Conservation (phyloP, 1,284 basidiomycete species). For the Rhodotorula sp. region DNA sequence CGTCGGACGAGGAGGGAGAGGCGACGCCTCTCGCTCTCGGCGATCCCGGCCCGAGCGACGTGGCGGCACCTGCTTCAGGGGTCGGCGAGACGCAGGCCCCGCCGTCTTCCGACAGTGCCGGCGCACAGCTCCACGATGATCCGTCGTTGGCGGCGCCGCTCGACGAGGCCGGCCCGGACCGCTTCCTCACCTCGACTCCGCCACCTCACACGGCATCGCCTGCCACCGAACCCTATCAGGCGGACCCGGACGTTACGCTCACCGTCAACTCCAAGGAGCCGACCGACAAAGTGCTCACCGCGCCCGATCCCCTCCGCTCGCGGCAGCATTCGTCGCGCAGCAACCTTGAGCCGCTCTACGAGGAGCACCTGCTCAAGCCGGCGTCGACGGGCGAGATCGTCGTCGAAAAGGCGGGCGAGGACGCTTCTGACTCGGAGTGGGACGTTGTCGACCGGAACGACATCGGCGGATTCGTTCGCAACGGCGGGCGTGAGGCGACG, state of each 20-base stretch:
- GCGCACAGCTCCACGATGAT: neutral
- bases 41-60: neutral
- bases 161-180: neutral
- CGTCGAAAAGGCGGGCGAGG: constrained; percentile 23
- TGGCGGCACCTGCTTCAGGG: neutral
- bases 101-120: neutral
- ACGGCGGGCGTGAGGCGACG: constrained; percentile 49
- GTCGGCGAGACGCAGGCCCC: too few relatives aligned
- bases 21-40: neutral
- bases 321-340: constrained; percentile 17
- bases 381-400: constrained; percentile 1
- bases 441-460: constrained; percentile 46
- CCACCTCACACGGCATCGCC: neutral
- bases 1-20: neutral
- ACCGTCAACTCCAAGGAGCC: neutral
- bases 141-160: neutral
- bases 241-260: neutral
- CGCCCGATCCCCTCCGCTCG: neutral
- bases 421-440: constrained; percentile 44
- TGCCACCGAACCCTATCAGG: accelerated
- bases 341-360: constrained; percentile 30
- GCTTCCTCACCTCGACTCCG: neutral
- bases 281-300: constrained; percentile 9
- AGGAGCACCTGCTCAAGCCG: neutral
- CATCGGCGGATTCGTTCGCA: constrained; percentile 26